A percentile compares a stretch with the other conserved stretches of the same genome.
Conservation (phyloP, 805 yeast species). For the Spathaspora boniae region DNA sequence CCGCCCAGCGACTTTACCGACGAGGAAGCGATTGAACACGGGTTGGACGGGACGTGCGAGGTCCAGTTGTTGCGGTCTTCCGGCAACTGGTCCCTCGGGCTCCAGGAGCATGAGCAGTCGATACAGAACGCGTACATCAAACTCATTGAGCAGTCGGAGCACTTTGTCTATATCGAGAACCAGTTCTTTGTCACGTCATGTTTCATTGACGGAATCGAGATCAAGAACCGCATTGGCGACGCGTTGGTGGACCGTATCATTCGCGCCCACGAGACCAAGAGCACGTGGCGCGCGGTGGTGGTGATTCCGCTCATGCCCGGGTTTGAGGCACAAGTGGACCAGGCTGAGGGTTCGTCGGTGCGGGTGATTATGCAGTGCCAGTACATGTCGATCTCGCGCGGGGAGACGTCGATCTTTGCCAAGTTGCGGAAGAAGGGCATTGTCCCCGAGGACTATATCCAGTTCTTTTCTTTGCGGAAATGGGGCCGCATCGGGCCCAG, state of each 20-base stretch:
- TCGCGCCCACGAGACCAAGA: constrained; percentile 74
- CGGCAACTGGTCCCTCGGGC: constrained; percentile 90
- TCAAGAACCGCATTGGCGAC: constrained; percentile 89
- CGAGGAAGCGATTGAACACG: constrained; percentile 61
- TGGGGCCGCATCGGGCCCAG: constrained; percentile 91
- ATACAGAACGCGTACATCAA: constrained; percentile 91
- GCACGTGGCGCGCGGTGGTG: constrained; percentile 85
- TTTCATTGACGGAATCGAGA: constrained; percentile 74
- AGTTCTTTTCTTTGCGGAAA: constrained; percentile 85
- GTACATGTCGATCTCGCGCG: constrained; percentile 88
- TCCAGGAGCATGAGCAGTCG: constrained; percentile 79
- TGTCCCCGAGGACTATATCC: constrained; percentile 86
- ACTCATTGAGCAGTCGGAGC: constrained; percentile 86
- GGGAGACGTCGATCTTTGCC: constrained; percentile 82
- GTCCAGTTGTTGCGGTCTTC: constrained; percentile 86
- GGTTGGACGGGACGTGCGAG: constrained; percentile 83
- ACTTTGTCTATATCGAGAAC: constrained; percentile 90
- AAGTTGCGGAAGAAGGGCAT: constrained; percentile 76
- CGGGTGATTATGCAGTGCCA: constrained; percentile 96
- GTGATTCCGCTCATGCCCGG: constrained; percentile 98
- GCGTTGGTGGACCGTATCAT: constrained; percentile 96
- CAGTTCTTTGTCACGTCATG: constrained; percentile 95
- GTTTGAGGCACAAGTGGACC: constrained; percentile 87
- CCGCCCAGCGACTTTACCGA: constrained; percentile 88
- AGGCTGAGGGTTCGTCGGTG: constrained; percentile 91